phyloP scores from a whole-genome alignment of 257 asterid species.

The Solanum pinnatisectum region DNA sequence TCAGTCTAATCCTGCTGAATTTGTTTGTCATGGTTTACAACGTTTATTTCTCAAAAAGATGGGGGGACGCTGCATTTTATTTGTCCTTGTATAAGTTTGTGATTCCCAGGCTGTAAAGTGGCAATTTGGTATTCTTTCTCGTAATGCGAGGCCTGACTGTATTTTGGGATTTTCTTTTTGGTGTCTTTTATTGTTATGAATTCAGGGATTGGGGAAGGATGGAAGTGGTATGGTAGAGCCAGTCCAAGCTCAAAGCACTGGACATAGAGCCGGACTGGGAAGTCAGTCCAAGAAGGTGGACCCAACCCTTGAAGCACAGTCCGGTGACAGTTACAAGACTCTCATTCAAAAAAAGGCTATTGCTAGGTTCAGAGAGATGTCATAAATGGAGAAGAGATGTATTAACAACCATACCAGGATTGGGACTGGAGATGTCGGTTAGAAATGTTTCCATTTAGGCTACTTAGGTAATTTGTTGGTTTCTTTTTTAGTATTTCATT shows the following conservation, averaged over 20 bases:
- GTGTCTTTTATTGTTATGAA: conserved; percentile 24
- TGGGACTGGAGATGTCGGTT: background rate
- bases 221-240: conserved; percentile 98
- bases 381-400: conserved; percentile 11
- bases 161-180: conserved; percentile 23
- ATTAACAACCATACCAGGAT: background rate
- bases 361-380: conserved; percentile 95
- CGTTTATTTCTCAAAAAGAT: background rate
- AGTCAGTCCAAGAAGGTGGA: conserved; percentile 83
- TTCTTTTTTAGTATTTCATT: background rate
- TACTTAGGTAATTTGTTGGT: background rate
- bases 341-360: conserved; percentile 97
- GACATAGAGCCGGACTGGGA: conserved; percentile 83
- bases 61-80: background rate
- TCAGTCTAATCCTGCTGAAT: background rate
- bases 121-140: conserved; percentile 15
- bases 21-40: background rate
- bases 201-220: conserved; percentile 88
- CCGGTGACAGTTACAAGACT: conserved; percentile 94
- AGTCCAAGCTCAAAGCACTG: conserved; percentile 68
- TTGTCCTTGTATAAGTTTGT: conserved; percentile 2
- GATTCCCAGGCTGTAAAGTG: conserved; percentile 11
- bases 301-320: conserved; percentile 79
- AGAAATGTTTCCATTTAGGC: background rate
- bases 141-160: conserved; percentile 21